phyloP scores from a whole-genome alignment of 441 rosid genomes.

The Viola pubescens region DNA sequence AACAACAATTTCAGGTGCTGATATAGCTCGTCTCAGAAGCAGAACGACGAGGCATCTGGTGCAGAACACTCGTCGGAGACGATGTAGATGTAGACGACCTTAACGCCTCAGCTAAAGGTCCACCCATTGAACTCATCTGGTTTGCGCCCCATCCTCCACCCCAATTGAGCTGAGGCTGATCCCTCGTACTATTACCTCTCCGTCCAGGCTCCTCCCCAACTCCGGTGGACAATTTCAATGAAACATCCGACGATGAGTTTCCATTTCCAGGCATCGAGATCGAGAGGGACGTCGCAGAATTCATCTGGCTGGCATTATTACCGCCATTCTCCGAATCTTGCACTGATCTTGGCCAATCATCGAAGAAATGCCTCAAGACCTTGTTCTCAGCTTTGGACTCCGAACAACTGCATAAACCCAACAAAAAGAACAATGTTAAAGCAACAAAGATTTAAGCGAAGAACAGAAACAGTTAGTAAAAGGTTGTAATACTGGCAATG shows the following conservation, averaged over 20 bases:
- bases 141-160: constrained; percentile 46
- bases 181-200: constrained; percentile 27
- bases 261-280: constrained; percentile 69
- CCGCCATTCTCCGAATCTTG: constrained; percentile 39
- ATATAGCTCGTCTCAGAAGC: constrained; percentile 35
- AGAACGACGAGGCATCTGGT: constrained; percentile 40
- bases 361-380: constrained; percentile 70
- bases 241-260: constrained; percentile 61
- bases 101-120: constrained; percentile 81
- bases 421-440: neutral
- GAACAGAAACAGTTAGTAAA: neutral
- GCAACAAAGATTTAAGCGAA: neutral
- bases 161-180: constrained; percentile 48
- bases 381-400: constrained; percentile 30
- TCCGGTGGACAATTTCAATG: constrained; percentile 66
- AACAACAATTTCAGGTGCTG: constrained; percentile 23
- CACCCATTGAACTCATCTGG: constrained; percentile 60
- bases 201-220: constrained; percentile 33
- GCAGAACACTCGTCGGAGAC: constrained; percentile 75
- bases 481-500: neutral
- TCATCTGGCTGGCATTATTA: constrained; percentile 26
- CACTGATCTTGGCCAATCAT: constrained; percentile 75
- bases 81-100: constrained; percentile 49
- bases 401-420: constrained; percentile 26
- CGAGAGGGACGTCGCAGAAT: constrained; percentile 47